Evolutionary conservation across 2,329 filamentous ascomycete species (phyloP), one percentile per base, ranked within the genome.

Genomic region (Neopestalotiopsis sp.): DNA sequence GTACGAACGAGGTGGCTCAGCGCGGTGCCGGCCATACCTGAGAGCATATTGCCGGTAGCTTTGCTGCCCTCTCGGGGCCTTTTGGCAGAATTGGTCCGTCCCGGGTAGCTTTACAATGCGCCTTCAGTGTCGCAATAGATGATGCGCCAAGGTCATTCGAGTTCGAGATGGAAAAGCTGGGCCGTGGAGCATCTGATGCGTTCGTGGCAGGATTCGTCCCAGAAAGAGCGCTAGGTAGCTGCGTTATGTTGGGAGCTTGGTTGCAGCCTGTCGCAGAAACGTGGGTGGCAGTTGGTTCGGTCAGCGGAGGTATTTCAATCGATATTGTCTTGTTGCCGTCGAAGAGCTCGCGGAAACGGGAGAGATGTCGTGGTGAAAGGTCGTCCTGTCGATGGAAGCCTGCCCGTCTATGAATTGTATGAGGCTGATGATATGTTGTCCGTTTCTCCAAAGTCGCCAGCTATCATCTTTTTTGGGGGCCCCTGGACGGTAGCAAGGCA

Each of bases 1-100:
- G 40, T 81, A 83, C 82, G 79, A 68, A 77, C 77, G 68, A 84
- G 79, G n/a, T 64, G 61, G 77, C 78, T 81, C 74, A 79, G 68
- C 58, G 76, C 75, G 74, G 79, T 76, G 79, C 76, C 75, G 74
- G 78, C 77, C 62, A 81, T 70, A 66, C 78, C 74, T 70, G 78
- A 74, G 70, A 81, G 74, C 81, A 82, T 82, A 73, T 67, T 78
- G 67, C 74, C 75, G 72, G 62, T 65, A 56, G 24, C 17, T 24
- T 3, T 65, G 20, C 38, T 30, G 62, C 62, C 62, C 62, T 58
- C 42, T 65, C 42, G 20, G 30, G 64, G 64, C 45, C 49, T 53
- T 28, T 20, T 30, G 20, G 28, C 14, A 5, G 14, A 14, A 38
- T 14, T 34, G 49, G 30, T 28, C 6, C 20, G 62, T 49, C n/a